A percentile compares a stretch with the other conserved stretches of the same genome.
These are phyloP conservation scores for Micromonas commoda DNA, from an alignment of 139 green algal species.

Conservation along the genomic window DNA sequence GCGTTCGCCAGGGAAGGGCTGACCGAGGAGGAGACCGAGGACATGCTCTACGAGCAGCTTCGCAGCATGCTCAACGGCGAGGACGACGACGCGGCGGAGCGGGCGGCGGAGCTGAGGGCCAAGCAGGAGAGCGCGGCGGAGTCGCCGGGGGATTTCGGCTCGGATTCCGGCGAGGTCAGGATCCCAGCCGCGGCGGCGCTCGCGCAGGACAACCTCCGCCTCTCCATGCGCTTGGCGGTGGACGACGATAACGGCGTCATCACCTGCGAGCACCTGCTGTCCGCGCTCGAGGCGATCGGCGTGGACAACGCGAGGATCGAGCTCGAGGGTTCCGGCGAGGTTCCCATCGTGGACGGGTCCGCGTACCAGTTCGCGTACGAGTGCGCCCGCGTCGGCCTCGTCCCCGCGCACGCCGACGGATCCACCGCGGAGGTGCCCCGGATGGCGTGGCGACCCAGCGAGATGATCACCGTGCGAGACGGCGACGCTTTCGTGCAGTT, in stretches of 20 bases:
- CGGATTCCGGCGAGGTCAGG: background rate
- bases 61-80: background rate
- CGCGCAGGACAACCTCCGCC: background rate
- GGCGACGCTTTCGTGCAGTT: slow-evolving; percentile 64
- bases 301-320: slow-evolving; percentile 79
- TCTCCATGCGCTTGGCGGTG: background rate
- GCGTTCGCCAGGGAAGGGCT: background rate
- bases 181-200: background rate
- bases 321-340: slow-evolving; percentile 56
- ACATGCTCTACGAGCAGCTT: background rate
- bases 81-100: background rate
- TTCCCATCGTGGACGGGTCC: slow-evolving; percentile 75
- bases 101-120: background rate
- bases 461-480: slow-evolving; percentile 51
- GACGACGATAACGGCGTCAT: slow-evolving; percentile 24
- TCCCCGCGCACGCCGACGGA: background rate
- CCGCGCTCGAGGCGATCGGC: slow-evolving; percentile 68
- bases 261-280: slow-evolving; percentile 61
- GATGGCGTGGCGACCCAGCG: slow-evolving; percentile 20
- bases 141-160: background rate
- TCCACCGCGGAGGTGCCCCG: background rate
- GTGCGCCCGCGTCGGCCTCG: slow-evolving; percentile 40
- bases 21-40: background rate
- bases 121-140: background rate
- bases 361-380: slow-evolving; percentile 54